Conservation (phyloP, 805 yeast species). For the Saccharomycopsis fibuligera region DNA sequence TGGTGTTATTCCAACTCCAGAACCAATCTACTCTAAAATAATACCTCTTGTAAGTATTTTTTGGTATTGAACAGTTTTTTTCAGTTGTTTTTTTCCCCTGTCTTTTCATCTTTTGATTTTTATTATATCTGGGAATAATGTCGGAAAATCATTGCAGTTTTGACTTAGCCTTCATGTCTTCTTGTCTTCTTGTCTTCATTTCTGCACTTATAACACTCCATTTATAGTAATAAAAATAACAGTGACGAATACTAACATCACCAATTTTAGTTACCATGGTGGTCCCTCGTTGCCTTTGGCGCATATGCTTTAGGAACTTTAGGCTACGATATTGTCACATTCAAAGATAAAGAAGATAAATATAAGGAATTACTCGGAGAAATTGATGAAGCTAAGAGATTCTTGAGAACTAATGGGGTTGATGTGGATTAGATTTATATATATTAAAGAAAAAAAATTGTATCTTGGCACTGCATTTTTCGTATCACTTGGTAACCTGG, state of each 20-base stretch:
- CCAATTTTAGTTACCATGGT: slow-evolving; percentile 44
- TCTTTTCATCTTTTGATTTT: background rate
- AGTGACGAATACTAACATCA: background rate
- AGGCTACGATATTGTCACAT: slow-evolving; percentile 62
- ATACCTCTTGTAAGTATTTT: slow-evolving; percentile 39
- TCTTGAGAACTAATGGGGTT: slow-evolving; percentile 49
- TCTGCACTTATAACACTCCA: too few species aligned
- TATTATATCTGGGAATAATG: too few species aligned
- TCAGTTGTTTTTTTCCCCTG: background rate
- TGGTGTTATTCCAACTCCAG: slow-evolving; percentile 50
- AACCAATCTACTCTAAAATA: slow-evolving; percentile 42
- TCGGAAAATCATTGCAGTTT: too few species aligned
- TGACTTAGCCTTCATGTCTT: too few species aligned
- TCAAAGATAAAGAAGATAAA: slow-evolving; percentile 65
- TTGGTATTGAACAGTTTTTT: background rate
- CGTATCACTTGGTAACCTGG: too few species aligned
- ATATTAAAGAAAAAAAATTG: too few species aligned
- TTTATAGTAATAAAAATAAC: too few species aligned
- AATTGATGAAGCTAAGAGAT: slow-evolving; percentile 58
- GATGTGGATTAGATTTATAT: slow-evolving; percentile 38
- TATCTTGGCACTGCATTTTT: too few species aligned
- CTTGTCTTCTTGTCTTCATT: too few species aligned
- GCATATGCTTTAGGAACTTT: slow-evolving; percentile 60
- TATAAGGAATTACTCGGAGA: slow-evolving; percentile 52
- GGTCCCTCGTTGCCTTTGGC: slow-evolving; percentile 65